These are phyloP conservation scores for Biscutella laevigata DNA, from an alignment of 441 rosid species.

Conservation along the genomic window DNA sequence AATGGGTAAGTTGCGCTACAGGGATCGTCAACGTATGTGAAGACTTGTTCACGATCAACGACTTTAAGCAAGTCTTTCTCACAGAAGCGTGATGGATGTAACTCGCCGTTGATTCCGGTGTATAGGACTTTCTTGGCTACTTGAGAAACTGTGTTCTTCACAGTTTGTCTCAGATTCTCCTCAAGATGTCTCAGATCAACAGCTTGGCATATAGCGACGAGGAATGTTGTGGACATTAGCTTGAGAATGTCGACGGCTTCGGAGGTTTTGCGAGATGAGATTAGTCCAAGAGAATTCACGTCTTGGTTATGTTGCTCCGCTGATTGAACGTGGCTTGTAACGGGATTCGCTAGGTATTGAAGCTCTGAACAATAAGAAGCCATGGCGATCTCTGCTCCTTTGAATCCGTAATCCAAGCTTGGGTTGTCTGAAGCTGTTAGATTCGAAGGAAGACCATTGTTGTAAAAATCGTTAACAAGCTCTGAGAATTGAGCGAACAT, in stretches of 20 bases:
- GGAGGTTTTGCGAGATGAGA: conserved; percentile 64
- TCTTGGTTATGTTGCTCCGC: conserved; percentile 31
- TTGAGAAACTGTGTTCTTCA: conserved; percentile 27
- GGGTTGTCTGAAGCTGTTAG: conserved; percentile 59
- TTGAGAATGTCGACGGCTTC: conserved; percentile 46
- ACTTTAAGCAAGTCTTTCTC: conserved; percentile 29
- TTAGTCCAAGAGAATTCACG: conserved; percentile 29
- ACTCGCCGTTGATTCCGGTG: conserved; percentile 26
- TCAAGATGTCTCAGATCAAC: conserved; percentile 38
- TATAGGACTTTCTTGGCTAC: conserved; percentile 26
- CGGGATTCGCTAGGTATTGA: conserved; percentile 47
- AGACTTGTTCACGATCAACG: conserved; percentile 44
- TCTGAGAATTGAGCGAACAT: conserved; percentile 83
- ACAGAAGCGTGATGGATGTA: conserved; percentile 27
- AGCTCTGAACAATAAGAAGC: conserved; percentile 75
- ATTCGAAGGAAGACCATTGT: conserved; percentile 78
- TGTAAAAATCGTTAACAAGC: conserved; percentile 78
- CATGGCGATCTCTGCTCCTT: conserved; percentile 83
- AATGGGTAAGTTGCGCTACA: conserved; percentile 57
- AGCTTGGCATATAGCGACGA: conserved; percentile 27
- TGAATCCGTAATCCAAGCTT: conserved; percentile 78
- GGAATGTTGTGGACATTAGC: conserved; percentile 26
- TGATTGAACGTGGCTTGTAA: conserved; percentile 28
- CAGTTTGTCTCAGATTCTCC: conserved; percentile 45
- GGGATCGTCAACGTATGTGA: conserved; percentile 52